Evolutionary conservation across 805 yeast species (phyloP).

Genomic region (Phaffomyces thermotolerans): DNA sequence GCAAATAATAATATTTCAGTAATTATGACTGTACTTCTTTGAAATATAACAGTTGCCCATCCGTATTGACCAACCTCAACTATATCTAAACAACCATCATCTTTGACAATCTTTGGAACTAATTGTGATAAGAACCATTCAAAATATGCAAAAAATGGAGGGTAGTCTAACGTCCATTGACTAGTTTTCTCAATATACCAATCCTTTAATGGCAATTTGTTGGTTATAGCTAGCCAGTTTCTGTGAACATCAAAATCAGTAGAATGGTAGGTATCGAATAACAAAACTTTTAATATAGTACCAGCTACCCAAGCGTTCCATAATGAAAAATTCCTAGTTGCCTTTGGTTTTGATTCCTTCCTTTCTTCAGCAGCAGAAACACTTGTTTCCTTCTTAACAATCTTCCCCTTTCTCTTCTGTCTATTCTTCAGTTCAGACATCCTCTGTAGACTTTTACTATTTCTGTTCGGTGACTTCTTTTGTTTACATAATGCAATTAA

Average conservation of each 20-base stretch:
- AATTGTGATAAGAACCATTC: conserved; percentile 73
- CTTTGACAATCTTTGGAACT: conserved; percentile 53
- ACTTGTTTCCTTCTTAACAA: neutral
- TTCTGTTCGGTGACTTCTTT: no score
- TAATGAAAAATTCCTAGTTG: conserved; percentile 36
- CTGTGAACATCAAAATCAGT: conserved; percentile 97
- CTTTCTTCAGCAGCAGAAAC: neutral
- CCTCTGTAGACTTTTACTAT: no score
- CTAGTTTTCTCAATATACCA: conserved; percentile 81
- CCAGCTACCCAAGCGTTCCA: conserved; percentile 65
- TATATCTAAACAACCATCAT: conserved; percentile 75
- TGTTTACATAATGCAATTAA: no score
- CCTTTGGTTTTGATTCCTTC: neutral
- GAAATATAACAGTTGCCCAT: conserved; percentile 74
- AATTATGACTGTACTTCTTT: conserved; percentile 69
- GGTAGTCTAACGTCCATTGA: conserved; percentile 95
- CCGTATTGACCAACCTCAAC: conserved; percentile 62
- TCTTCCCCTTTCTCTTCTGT: neutral
- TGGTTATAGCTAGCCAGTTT: conserved; percentile 92
- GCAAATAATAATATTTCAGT: conserved; percentile 67
- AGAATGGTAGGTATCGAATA: conserved; percentile 80
- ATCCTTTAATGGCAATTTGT: conserved; percentile 57
- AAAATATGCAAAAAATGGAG: conserved; percentile 95
- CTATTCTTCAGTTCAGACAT: neutral
- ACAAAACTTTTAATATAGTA: conserved; percentile 48